phyloP scores from a whole-genome alignment of 331 rosid species.

The Quercus lobata region DNA sequence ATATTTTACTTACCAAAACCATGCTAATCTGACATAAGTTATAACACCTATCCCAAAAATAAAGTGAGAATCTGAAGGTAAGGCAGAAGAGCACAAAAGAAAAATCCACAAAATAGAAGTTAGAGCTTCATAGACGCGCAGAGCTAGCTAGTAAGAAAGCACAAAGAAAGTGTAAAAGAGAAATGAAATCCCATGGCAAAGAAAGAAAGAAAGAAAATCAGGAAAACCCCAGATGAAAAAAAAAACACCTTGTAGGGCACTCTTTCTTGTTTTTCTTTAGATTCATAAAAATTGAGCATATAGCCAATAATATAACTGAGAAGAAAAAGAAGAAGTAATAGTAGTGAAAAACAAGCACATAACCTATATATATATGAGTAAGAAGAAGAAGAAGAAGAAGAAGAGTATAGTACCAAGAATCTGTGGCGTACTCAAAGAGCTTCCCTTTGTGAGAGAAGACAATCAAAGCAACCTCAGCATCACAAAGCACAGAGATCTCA shows the following conservation, averaged over 20 bases:
- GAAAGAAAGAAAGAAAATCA: neutral
- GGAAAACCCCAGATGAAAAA: too few species aligned
- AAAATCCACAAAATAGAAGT: neutral
- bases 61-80: neutral
- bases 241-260: too few species aligned
- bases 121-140: neutral
- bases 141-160: neutral
- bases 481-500: conserved; percentile 90
- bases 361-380: neutral
- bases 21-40: neutral
- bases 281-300: too few species aligned
- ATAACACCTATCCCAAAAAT: neutral
- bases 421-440: conserved; percentile 78
- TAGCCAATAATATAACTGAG: too few species aligned
- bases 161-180: neutral
- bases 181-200: neutral
- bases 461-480: conserved; percentile 88
- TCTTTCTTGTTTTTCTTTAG: too few species aligned
- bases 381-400: neutral
- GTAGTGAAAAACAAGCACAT: too few species aligned
- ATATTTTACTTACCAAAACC: neutral
- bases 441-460: conserved; percentile 82
- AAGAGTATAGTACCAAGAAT: conserved; percentile 50
- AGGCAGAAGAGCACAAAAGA: neutral
- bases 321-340: neutral